Evolutionary conservation across 2,329 filamentous ascomycete genomes (phyloP), one percentile per base, ranked within the genome.

Genomic region (Sporothrix protearum): DNA sequence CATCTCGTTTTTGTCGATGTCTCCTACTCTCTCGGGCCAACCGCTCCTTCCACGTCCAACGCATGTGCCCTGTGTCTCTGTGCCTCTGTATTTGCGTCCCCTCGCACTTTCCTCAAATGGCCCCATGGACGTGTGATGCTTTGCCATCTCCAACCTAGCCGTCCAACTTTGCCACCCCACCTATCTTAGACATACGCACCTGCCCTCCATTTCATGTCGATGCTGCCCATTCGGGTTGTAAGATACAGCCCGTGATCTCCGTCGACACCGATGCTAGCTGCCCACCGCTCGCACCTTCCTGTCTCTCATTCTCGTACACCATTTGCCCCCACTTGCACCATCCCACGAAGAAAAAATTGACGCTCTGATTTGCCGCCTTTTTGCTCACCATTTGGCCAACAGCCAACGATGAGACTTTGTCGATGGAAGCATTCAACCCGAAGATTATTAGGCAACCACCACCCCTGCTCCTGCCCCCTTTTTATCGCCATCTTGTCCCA

Each of bases 331-430:
- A 70, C 55, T 45, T 45, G 5, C 45, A 25, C 47, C 66, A 68
- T 61, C 30, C 39, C 55, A 45, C 36, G 22, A 25, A 16, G 14
- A 57, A 59, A 49, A 25, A 57, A 42, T 14, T 70, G 39, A 39
- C 68, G 42, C 68, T 59, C 55, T 61, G 42, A 70, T 70, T 70
- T 70, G 68, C 57, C 68, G 68, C 68, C 68, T 28, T 61, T 63
- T 47, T 57, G 28, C 28, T 33, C 42, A 33, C 19, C 55, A 39
- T 19, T 39, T 36, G 22, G n/a, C 67, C 67, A 66, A 30, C 63
- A 49, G 8, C 42, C 49, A 55, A 28, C 67, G 53, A 69, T 69
- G 68, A 51, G 19, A 57, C 55, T 19, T 61, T 61, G 30, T 28
- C 22, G 22, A 30, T 33, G 28, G n/a, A 51, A 22, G 30, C 19